Conservation (phyloP, 2,329 filamentous ascomycete genomes). For the Phymatotrichopsis omnivora region DNA sequence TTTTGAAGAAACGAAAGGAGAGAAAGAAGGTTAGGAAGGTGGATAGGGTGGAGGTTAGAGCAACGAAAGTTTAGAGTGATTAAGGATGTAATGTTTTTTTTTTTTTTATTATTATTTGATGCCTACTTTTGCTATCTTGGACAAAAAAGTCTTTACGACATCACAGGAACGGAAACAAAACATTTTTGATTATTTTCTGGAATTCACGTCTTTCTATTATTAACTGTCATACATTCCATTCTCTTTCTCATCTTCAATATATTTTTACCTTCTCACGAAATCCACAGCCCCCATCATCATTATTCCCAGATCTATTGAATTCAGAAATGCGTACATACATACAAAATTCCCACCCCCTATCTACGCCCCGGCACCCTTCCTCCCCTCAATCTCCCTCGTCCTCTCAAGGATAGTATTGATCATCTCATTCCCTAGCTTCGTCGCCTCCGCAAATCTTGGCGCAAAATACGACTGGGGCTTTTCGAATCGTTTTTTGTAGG, state of each 20-base stretch:
- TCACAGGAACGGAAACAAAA: no score
- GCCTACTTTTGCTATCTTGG: no score
- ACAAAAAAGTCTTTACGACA: no score
- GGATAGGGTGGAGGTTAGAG: conserved; percentile 1
- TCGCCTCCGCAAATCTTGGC: conserved; percentile 78
- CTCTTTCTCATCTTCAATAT: not conserved
- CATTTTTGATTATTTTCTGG: no score
- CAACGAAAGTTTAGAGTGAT: not conserved
- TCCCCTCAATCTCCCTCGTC: conserved; percentile 40
- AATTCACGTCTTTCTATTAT: not conserved
- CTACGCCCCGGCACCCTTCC: no score
- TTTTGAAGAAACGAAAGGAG: conserved; percentile 7
- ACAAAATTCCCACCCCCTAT: no score
- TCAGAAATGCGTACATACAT: no score
- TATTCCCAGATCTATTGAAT: no score
- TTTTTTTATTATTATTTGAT: not conserved
- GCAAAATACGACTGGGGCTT: conserved; percentile 86
- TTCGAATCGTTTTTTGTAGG: conserved; percentile 84
- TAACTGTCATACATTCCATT: not conserved
- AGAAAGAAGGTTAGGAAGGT: conserved; percentile 16
- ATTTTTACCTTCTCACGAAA: no score
- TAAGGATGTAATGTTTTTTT: not conserved
- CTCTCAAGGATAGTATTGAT: conserved; percentile 89
- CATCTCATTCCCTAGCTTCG: conserved; percentile 87
- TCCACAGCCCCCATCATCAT: no score